Conservation (phyloP, 2,329 filamentous ascomycete species). For the Colletotrichum paranaense region DNA sequence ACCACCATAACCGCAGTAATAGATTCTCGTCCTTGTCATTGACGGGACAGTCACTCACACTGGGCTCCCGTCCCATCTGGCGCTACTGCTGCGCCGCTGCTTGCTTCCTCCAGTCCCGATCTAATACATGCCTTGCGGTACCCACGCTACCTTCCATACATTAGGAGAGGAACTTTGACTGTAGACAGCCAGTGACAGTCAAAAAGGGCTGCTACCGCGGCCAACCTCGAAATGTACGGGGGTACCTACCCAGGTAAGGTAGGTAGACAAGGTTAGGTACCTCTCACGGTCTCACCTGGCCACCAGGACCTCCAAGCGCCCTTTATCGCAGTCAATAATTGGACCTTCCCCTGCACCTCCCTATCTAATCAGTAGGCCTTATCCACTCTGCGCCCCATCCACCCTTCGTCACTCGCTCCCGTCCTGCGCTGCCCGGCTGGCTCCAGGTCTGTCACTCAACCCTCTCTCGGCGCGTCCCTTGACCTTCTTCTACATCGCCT, state of each 20-base stretch:
- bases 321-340: slow-evolving; percentile 32
- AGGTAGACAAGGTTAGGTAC: neutral
- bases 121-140: no score
- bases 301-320: neutral
- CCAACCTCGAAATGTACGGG: neutral
- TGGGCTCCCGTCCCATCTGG: slow-evolving; percentile 2
- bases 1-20: neutral
- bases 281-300: neutral
- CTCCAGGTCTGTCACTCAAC: slow-evolving; percentile 25
- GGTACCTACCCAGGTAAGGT: no score
- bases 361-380: slow-evolving; percentile 28
- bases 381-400: slow-evolving; percentile 28
- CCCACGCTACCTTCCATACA: no score
- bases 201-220: neutral
- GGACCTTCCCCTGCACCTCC: slow-evolving; percentile 22
- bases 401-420: slow-evolving; percentile 28
- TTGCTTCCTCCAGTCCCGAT: neutral
- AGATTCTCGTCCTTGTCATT: neutral
- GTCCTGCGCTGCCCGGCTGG: neutral
- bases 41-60: neutral
- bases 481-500: slow-evolving; percentile 32
- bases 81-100: slow-evolving; percentile 14
- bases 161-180: no score
- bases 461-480: slow-evolving; percentile 24
- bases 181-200: no score